phyloP scores from a whole-genome alignment of 768 basidiomycete species.

The Russula vinacea region DNA sequence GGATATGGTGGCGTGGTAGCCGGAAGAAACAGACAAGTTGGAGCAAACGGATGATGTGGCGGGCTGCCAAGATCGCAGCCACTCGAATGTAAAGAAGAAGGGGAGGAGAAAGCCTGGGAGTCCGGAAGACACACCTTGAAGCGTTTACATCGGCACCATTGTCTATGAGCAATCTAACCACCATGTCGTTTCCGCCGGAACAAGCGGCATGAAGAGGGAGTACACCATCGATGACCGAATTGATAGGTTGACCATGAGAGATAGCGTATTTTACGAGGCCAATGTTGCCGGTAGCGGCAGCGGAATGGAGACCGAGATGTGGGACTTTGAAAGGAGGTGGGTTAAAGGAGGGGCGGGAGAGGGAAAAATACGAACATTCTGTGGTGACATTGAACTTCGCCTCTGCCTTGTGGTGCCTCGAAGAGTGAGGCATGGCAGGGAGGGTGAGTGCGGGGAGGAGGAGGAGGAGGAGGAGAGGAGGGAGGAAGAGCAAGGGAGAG shows the following conservation, averaged over 20 bases:
- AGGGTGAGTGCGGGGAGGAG: not conserved
- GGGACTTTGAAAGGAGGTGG: constrained; percentile 49
- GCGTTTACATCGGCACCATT: constrained; percentile 98
- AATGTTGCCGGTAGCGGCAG: constrained; percentile 81
- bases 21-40: constrained; percentile 1
- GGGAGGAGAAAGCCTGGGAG: not conserved
- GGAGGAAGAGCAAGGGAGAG: not conserved
- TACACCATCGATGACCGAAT: constrained; percentile 93
- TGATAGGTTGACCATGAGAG: constrained; percentile 91
- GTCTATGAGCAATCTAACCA: constrained; percentile 86
- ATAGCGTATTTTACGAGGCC: constrained; percentile 93
- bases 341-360: not conserved
- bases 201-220: constrained; percentile 96
- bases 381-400: constrained; percentile 53
- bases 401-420: constrained; percentile 42
- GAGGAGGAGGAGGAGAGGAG: not conserved
- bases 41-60: not conserved
- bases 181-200: constrained; percentile 83
- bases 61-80: not conserved
- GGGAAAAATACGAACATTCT: constrained; percentile 43
- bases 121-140: constrained; percentile 59
- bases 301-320: constrained; percentile 71
- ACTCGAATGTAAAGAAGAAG: not conserved
- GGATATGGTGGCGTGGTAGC: constrained; percentile 9
- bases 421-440: constrained; percentile 38